These are phyloP conservation scores for Cicer arietinum DNA, from an alignment of 306 rosid species.

Conservation along the genomic window DNA sequence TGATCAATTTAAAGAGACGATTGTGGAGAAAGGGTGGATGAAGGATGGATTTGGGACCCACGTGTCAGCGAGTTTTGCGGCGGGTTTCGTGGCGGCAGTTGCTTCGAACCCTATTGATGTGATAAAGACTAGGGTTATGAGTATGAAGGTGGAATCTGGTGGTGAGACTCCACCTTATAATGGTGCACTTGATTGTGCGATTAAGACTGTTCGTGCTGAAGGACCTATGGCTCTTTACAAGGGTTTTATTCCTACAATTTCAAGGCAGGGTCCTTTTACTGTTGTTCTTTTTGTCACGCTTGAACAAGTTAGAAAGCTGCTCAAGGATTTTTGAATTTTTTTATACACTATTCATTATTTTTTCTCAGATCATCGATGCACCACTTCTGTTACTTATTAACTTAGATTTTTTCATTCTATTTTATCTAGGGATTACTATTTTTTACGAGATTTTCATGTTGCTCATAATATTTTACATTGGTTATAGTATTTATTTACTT, in stretches of 20 bases:
- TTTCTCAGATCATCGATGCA: conserved; percentile 5
- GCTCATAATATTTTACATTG: no score
- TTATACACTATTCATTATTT: neutral
- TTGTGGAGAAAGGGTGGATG: conserved; percentile 63
- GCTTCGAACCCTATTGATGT: conserved; percentile 94
- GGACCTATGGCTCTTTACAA: conserved; percentile 86
- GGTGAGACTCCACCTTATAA: conserved; percentile 60
- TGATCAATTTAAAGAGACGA: conserved; percentile 75
- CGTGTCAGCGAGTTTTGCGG: conserved; percentile 83
- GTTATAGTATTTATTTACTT: no score
- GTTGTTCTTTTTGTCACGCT: conserved; percentile 87
- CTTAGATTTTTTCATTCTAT: neutral
- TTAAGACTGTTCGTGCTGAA: conserved; percentile 76
- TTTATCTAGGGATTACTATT: neutral
- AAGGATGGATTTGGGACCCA: conserved; percentile 77
- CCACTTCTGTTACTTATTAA: neutral
- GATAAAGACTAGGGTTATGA: conserved; percentile 92
- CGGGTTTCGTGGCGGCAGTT: conserved; percentile 88
- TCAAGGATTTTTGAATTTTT: conserved; percentile 57
- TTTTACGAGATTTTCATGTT: neutral
- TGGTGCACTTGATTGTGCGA: conserved; percentile 82
- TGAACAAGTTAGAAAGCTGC: conserved; percentile 77
- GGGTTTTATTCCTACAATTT: conserved; percentile 83
- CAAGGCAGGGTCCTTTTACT: conserved; percentile 89
- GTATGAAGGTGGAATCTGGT: conserved; percentile 67